Percentiles rank a stretch among this genome's conserved stretches.
phyloP scores from a whole-genome alignment of 2,329 filamentous ascomycete species.

The Pezicula carpinea region DNA sequence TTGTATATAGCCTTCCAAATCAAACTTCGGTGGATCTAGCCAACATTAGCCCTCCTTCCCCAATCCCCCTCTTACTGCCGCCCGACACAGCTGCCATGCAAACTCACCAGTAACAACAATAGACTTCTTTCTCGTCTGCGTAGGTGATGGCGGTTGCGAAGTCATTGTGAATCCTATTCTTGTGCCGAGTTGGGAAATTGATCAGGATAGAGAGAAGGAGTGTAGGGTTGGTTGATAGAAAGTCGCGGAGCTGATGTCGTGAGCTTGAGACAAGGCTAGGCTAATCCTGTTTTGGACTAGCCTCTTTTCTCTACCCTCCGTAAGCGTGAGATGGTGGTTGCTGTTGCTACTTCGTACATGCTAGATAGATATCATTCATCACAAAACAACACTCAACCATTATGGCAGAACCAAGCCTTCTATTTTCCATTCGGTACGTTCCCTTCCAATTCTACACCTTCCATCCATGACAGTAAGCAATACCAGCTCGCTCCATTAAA shows the following conservation, averaged over 20 bases:
- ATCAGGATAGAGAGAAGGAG: not conserved
- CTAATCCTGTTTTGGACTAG: not conserved
- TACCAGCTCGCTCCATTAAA: too few species aligned
- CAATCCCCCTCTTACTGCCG: constrained; percentile 5
- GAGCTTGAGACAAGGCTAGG: constrained; percentile 3
- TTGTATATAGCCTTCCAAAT: constrained; percentile 83
- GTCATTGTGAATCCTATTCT: constrained; percentile 11
- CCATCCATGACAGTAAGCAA: too few species aligned
- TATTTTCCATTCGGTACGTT: too few species aligned
- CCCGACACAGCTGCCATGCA: not conserved
- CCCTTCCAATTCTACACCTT: too few species aligned
- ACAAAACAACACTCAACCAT: too few species aligned
- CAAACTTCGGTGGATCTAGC: constrained; percentile 66
- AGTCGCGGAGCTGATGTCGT: not conserved
- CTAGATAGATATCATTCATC: too few species aligned
- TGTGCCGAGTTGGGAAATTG: not conserved
- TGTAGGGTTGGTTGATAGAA: constrained; percentile 1
- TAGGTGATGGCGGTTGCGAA: constrained; percentile 14
- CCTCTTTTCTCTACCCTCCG: too few species aligned
- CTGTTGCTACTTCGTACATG: too few species aligned
- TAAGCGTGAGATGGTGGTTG: too few species aligned
- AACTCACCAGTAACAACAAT: constrained; percentile 15
- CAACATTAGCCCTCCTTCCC: constrained; percentile 5
- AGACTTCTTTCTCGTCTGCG: constrained; percentile 15
- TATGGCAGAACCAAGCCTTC: too few species aligned